phyloP scores from a whole-genome alignment of 345 rosid genomes.

The Rhodamnia argentea region DNA sequence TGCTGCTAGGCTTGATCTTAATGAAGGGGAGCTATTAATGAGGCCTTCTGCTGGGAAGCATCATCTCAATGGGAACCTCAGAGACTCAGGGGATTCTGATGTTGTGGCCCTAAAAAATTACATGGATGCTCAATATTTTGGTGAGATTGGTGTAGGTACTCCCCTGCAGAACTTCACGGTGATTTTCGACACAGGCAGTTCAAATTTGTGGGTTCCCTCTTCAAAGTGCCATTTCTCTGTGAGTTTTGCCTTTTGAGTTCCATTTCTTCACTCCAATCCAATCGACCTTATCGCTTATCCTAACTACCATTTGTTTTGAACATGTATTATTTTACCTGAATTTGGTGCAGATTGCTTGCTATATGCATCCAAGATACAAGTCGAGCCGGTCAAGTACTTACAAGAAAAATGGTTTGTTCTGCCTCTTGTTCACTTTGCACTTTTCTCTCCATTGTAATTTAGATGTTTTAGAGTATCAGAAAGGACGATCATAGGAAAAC shows the following conservation, averaged over 20 bases:
- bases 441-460: not conserved
- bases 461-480: not conserved
- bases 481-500: not conserved
- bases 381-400: conserved; percentile 62
- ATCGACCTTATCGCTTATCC: not conserved
- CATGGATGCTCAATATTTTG: conserved; percentile 93
- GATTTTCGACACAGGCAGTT: conserved; percentile 93
- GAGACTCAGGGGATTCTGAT: conserved; percentile 48
- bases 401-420: conserved; percentile 54
- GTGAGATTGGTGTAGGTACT: conserved; percentile 81
- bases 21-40: conserved; percentile 29
- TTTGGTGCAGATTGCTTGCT: conserved; percentile 50
- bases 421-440: not conserved
- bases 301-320: not conserved
- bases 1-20: conserved; percentile 42
- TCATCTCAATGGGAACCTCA: conserved; percentile 21
- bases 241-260: conserved; percentile 9
- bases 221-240: conserved; percentile 81
- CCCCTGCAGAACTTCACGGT: conserved; percentile 89
- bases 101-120: conserved; percentile 64
- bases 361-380: conserved; percentile 71
- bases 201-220: conserved; percentile 96
- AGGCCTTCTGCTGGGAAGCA: conserved; percentile 34
- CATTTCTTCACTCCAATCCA: not conserved
- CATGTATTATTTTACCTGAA: not conserved